Evolutionary conservation across 148 eudicot species (phyloP), one percentile per base, ranked within the genome.

Genomic region (Silene latifolia): DNA sequence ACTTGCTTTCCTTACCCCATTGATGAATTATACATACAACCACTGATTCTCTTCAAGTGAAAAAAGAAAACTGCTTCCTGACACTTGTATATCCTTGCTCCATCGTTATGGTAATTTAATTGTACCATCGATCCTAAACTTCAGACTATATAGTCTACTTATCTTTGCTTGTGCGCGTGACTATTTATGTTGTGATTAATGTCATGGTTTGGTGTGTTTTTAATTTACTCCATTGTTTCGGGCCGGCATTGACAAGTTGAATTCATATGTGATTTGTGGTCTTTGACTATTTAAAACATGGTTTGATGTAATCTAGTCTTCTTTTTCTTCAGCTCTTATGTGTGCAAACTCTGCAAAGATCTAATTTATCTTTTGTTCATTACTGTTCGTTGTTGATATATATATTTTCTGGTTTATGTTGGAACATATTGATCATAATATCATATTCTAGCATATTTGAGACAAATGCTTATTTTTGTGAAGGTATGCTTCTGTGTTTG

Each of bases 401-500:
- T 72, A 23, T 63, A 15, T 12, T 32, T 35, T 47, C 39, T 2
- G 44, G 0, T 18, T 39, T 69, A 0, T 63, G 57, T 18, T 39
- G 17, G 46, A 42, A 56, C 58, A 11, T 8, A 47, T 18, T 32
- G 13, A 7, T 51, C 66, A 19, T 67, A 25, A 35, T 35, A 35
- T 35, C 39, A 39, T 39, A 6, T 48, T 29, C 39, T 58, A 35
- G 25, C 68, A 72, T 39, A 74, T 67, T 72, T 74, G 48, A 79
- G 67, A 24, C 13, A 70, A 64, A 67, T 80, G 72, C 72, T 48
- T 73, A 15, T 77, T 66, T 71, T 65, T 81, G 47, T 79, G 70
- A 76, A 95, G 99, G 87, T 88, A 89, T 87, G 94, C 97, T 83
- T 89, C 99, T 78, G 88, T 86, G 48, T 92, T 92, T 77, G 97